These are phyloP conservation scores for Acanthamoeba castellanii DNA, from an alignment of 208 protist species.

Conservation along the genomic window DNA sequence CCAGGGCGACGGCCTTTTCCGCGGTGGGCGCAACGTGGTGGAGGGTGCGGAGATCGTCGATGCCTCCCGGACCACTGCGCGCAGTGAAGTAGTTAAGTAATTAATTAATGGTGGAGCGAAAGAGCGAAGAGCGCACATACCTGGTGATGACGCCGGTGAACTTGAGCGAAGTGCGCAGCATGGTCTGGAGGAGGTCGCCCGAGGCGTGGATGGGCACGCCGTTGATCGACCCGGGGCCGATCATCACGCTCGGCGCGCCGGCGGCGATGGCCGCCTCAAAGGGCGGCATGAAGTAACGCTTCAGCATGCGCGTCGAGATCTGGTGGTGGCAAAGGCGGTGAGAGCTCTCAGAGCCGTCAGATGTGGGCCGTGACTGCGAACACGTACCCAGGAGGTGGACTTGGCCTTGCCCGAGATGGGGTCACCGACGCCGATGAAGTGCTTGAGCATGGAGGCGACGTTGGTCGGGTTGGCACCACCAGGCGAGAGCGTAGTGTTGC, in stretches of 20 bases:
- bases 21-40: slow-evolving; percentile 60
- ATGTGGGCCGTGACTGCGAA: background rate
- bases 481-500: background rate
- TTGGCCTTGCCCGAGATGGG: slow-evolving; percentile 79
- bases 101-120: background rate
- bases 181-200: slow-evolving; percentile 53
- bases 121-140: background rate
- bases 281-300: slow-evolving; percentile 76
- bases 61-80: slow-evolving; percentile 52
- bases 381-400: slow-evolving; percentile 71
- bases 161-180: slow-evolving; percentile 64
- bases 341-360: no score
- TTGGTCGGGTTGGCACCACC: background rate
- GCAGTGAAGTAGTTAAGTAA: background rate
- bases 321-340: background rate
- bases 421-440: slow-evolving; percentile 78
- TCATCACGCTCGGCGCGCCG: slow-evolving; percentile 76
- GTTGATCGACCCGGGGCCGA: slow-evolving; percentile 76
- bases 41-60: slow-evolving; percentile 65
- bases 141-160: slow-evolving; percentile 79
- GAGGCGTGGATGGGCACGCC: slow-evolving; percentile 76
- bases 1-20: slow-evolving; percentile 59
- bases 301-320: slow-evolving; percentile 78
- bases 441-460: slow-evolving; percentile 23
- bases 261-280: slow-evolving; percentile 67